A percentile compares a stretch with the other conserved stretches of the same genome.
These are phyloP conservation scores for Tritrichomonas musculus DNA, from an alignment of 208 protist species.

Conservation along the genomic window DNA sequence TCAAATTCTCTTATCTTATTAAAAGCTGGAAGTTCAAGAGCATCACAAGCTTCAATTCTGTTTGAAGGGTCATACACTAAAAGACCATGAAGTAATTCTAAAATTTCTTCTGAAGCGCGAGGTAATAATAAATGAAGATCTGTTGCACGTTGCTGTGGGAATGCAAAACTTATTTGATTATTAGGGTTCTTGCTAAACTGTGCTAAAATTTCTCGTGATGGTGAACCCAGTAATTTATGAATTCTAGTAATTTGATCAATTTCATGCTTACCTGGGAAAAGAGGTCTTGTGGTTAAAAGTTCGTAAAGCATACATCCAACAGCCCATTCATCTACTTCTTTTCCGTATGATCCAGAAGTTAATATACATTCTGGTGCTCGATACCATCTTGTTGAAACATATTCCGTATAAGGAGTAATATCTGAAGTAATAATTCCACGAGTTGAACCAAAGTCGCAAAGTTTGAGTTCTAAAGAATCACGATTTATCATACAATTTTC, in stretches of 20 bases:
- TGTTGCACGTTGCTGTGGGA: not conserved
- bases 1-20: not conserved
- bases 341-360: not conserved
- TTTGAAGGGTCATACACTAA: not conserved
- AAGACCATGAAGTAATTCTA: not conserved
- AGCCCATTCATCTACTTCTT: constrained; percentile 1
- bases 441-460: constrained; percentile 83
- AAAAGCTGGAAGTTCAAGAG: not conserved
- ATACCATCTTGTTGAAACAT: constrained; percentile 76
- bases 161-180: not conserved
- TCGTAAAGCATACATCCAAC: constrained; percentile 30
- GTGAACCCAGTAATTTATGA: not conserved
- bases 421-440: constrained; percentile 55
- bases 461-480: constrained; percentile 68
- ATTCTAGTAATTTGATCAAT: not conserved
- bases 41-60: not conserved
- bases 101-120: not conserved
- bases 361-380: constrained; percentile 72
- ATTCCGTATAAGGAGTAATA: constrained; percentile 67
- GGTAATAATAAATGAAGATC: not conserved
- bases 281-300: not conserved
- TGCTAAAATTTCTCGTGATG: not conserved
- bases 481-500: constrained; percentile 84
- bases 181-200: constrained; percentile 15
- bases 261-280: constrained; percentile 31